Conservation (phyloP, 176 grass and related monocot species). For the Oryza australiensis region DNA sequence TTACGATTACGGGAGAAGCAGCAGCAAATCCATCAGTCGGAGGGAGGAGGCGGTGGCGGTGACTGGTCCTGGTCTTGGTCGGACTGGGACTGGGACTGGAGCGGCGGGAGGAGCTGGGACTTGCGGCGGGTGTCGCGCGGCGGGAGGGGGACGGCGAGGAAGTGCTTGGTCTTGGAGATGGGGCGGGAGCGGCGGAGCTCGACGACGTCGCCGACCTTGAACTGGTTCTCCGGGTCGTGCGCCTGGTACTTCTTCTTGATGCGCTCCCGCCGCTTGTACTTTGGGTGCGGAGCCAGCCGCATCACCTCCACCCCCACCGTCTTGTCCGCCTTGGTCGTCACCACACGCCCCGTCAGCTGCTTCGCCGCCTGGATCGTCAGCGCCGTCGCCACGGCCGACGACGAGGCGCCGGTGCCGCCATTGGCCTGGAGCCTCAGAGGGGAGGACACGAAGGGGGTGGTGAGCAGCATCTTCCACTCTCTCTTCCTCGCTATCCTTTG, state of each 20-base stretch:
- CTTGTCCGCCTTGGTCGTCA: conserved; percentile 83
- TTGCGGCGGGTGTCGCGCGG: conserved; percentile 56
- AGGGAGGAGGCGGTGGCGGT: not conserved
- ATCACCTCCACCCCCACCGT: conserved; percentile 83
- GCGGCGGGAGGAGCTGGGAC: conserved; percentile 47
- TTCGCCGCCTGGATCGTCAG: conserved; percentile 58
- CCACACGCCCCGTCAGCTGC: conserved; percentile 69
- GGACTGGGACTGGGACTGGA: conserved; percentile 39
- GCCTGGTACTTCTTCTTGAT: conserved; percentile 95
- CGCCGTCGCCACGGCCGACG: not conserved
- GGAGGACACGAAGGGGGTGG: conserved; percentile 31
- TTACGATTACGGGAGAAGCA: not conserved
- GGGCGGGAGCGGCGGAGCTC: conserved; percentile 80
- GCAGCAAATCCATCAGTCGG: not conserved
- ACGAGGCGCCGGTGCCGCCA: not conserved
- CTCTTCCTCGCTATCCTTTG: not conserved
- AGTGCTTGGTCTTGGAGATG: conserved; percentile 98
- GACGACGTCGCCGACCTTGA: conserved; percentile 88
- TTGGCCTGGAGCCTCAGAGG: conserved; percentile 11
- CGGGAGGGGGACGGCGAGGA: conserved; percentile 64
- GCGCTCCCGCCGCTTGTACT: conserved; percentile 76
- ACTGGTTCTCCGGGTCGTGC: conserved; percentile 87
- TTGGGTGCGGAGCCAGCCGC: conserved; percentile 62
- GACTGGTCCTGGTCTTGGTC: not conserved
- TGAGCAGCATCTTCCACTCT: conserved; percentile 42